A percentile compares a stretch with the other conserved stretches of the same genome.
These are phyloP conservation scores for Anethum foeniculum DNA, from an alignment of 140 eudicot species.

Conservation along the genomic window DNA sequence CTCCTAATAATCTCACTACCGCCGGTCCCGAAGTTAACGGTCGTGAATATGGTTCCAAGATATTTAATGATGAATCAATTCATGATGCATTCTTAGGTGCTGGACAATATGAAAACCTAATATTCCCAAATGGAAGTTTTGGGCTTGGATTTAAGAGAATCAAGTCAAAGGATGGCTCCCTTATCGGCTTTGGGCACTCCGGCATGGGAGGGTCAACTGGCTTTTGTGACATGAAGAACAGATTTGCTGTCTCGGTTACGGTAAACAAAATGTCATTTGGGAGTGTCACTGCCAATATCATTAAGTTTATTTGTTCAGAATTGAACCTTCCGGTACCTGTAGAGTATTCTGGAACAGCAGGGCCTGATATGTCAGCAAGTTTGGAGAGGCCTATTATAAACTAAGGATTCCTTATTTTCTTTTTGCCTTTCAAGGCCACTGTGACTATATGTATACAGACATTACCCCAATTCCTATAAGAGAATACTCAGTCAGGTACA, in stretches of 20 bases:
- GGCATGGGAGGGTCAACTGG: slow-evolving; percentile 98
- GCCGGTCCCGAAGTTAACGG: slow-evolving; percentile 9
- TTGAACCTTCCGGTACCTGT: slow-evolving; percentile 66
- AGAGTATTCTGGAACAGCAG: slow-evolving; percentile 41
- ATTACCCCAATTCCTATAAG: not conserved
- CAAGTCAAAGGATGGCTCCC: slow-evolving; percentile 46
- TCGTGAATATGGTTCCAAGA: slow-evolving; percentile 13
- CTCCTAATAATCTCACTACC: slow-evolving; percentile 11
- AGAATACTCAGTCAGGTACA: not conserved
- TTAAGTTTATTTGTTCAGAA: slow-evolving; percentile 73
- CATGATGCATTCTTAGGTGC: slow-evolving; percentile 83
- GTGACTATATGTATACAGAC: not conserved
- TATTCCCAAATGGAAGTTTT: slow-evolving; percentile 50
- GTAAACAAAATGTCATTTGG: slow-evolving; percentile 79
- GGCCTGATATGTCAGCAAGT: slow-evolving; percentile 16
- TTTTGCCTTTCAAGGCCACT: not conserved
- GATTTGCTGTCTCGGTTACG: slow-evolving; percentile 75
- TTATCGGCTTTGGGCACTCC: slow-evolving; percentile 83
- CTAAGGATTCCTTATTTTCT: slow-evolving; percentile 6
- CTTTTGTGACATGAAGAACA: slow-evolving; percentile 56
- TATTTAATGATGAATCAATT: slow-evolving; percentile 47
- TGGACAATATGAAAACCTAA: slow-evolving; percentile 58
- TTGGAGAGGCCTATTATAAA: slow-evolving; percentile 57
- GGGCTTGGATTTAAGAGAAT: slow-evolving; percentile 76
- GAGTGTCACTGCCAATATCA: slow-evolving; percentile 52